phyloP scores from a whole-genome alignment of 805 yeast species.

The Metschnikowia amazonensis region DNA sequence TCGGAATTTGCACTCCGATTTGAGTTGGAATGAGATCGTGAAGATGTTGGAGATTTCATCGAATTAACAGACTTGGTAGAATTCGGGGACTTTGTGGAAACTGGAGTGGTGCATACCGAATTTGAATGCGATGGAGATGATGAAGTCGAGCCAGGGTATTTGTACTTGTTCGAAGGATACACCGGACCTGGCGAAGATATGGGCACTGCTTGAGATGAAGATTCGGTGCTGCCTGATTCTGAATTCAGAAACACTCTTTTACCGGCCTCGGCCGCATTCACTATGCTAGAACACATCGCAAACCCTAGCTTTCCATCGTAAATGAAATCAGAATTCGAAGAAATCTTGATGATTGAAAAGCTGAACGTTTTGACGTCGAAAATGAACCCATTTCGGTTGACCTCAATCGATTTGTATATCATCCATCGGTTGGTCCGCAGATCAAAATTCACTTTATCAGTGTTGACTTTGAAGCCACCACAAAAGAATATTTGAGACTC shows the following conservation, averaged over 20 bases:
- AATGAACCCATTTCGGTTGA: slow-evolving; percentile 57
- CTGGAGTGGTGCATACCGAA: slow-evolving; percentile 1
- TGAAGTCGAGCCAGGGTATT: not conserved
- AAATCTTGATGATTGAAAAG: slow-evolving; percentile 43
- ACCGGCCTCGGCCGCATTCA: not conserved
- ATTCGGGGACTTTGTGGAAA: slow-evolving; percentile 3
- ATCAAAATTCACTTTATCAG: slow-evolving; percentile 22
- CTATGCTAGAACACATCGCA: slow-evolving; percentile 20
- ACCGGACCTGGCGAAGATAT: slow-evolving; percentile 2
- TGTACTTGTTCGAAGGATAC: not conserved
- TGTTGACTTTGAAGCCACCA: slow-evolving; percentile 59
- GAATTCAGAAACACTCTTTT: slow-evolving; percentile 1
- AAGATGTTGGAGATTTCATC: not conserved
- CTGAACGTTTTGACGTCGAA: slow-evolving; percentile 48
- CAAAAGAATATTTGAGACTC: slow-evolving; percentile 56
- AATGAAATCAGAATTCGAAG: slow-evolving; percentile 16
- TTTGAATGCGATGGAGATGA: not conserved
- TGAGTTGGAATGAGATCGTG: not conserved
- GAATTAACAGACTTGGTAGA: slow-evolving; percentile 1
- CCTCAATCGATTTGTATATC: slow-evolving; percentile 38
- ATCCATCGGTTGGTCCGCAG: slow-evolving; percentile 32
- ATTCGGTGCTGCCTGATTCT: not conserved
- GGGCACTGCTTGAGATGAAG: not conserved
- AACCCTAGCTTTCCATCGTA: slow-evolving; percentile 32
- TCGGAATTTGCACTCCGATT: not conserved